Base-by-base conservation (phyloP, 108 stramenopile species). In the Cyclotella atomus region DNA sequence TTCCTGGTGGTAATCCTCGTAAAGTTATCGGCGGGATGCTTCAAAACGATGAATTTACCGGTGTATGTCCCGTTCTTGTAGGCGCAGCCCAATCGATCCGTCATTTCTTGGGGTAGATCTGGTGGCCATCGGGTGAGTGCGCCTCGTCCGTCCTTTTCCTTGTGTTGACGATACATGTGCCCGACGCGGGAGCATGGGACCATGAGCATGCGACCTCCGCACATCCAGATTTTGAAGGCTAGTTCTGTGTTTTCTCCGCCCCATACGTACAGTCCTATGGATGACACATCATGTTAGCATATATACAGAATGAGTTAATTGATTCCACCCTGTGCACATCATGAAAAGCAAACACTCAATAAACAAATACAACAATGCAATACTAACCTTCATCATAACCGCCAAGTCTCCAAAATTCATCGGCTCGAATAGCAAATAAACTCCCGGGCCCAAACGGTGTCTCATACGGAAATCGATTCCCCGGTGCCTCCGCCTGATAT, bases 331-430 rank as follows among this genome's bases (percentile, higher is more conserved):
- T n/a, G n/a, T n/a, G n/a, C n/a, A n/a, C n/a, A n/a, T n/a, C n/a
- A n/a, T n/a, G n/a, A n/a, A n/a, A n/a, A 27, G 60, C 6, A 21
- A 9, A 56, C 55, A 14, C 6, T 56, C 17, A 28, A 8, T 4
- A 27, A 24, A 28, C 7, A 8, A 9, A 4, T 56, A 28, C 55
- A 29, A 47, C 25, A 21, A 65, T 4, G 2, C 15, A 4, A 30
- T 4, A 49, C 70, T 53, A 16, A 67, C 65, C 79, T 43, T 77
- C 71, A 33, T 85, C 84, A 30, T 85, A 85, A 2, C 80, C 84
- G 17, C 84, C 84, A 21, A 85, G 36, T 35, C 84, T 75, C 84
- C 84, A 85, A 78, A 85, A 85, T 64, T 81, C 84, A 65, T 85
- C 80, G 8, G 68, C 67, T 15, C 80, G 57, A 32, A 85, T 82